These are phyloP conservation scores for Akanthomyces dipterigenus DNA, from an alignment of 2,329 filamentous ascomycete genomes.

Conservation along the genomic window DNA sequence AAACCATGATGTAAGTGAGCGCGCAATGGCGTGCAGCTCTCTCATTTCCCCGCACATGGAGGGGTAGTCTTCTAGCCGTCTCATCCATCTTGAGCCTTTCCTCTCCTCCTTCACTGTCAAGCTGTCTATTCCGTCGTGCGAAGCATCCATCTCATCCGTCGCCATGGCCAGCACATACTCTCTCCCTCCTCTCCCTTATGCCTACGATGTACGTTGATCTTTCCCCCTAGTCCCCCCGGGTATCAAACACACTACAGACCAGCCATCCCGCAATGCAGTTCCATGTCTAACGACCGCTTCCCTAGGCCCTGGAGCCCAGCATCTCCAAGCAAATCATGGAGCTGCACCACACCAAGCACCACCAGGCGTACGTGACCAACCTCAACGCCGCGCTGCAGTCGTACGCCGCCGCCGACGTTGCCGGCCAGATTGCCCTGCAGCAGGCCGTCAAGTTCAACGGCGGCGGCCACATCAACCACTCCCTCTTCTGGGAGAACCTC, in stretches of 20 bases:
- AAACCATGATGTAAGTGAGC: slow-evolving; percentile 5
- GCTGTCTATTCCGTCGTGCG: not conserved
- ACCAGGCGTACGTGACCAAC: slow-evolving; percentile 71
- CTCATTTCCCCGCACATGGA: not conserved
- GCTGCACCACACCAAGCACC: slow-evolving; percentile 72
- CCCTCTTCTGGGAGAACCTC: slow-evolving; percentile 85
- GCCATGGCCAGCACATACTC: slow-evolving; percentile 42
- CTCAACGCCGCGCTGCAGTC: slow-evolving; percentile 60
- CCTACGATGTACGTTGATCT: slow-evolving; percentile 54
- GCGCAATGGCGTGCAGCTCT: slow-evolving; percentile 4
- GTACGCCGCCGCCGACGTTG: slow-evolving; percentile 56
- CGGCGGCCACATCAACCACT: slow-evolving; percentile 90
- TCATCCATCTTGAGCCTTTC: not conserved
- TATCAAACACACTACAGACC: not conserved
- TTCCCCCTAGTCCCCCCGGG: not conserved
- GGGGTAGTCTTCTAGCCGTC: not conserved
- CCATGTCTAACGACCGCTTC: not conserved
- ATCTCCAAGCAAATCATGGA: slow-evolving; percentile 77
- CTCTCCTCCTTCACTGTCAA: not conserved
- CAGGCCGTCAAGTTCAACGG: slow-evolving; percentile 78
- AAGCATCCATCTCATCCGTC: not conserved
- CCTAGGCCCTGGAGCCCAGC: slow-evolving; percentile 61
- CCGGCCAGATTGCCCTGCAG: slow-evolving; percentile 60
- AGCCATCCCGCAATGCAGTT: not conserved
- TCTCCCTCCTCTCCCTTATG: slow-evolving; percentile 61